Base-by-base conservation (phyloP, 306 rosid species). In the Rubus parviflorus region DNA sequence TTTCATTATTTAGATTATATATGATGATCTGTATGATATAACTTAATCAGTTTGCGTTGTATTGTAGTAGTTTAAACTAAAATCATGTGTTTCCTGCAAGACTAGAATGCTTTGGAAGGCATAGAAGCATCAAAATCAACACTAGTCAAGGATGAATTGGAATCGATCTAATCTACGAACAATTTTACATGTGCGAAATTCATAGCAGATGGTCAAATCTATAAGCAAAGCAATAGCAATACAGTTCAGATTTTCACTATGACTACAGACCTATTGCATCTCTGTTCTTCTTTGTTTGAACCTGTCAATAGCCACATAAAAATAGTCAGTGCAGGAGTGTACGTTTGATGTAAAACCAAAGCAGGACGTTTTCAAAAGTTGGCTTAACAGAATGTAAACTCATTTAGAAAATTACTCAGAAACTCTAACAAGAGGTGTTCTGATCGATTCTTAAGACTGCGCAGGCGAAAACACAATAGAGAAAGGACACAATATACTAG, bases 291-390 rank as follows among this genome's bases (percentile, higher is more conserved):
- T 66, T 49, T 48, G 45, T 42, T 61, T 73, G 77, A 10, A 73
- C 73, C 87, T 84, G 82, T 45, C 25, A 80, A 73, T 49, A 40
- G 30, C 62, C 72, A 40, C 16, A 63, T 22, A n/a, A 35, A 45
- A 42, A 68, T 37, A 35, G 68, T 62, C 42, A 25, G 22, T 20
- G 19, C 12, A 56, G 20, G 10, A 35, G 43, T 30, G n/a, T n/a
- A n/a, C n/a, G 68, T 62, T 35, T 15, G 4, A 61, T 61, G 68
- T 62, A 6, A 62, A 62, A 62, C 10, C 68, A 63, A 35, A 37
- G 45, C 68, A 37, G 25, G 23, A 8, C 19, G 14, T 17, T 16
- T 1, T 38, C 12, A 17, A 16, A 64, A 64, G 12, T 64, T 48
- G 2, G 53, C 2, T 9, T 9, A 48, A 48, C 14, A 9, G 15